Conservation (phyloP, 495 filamentous ascomycete genomes). For the Pyronema domesticum region DNA sequence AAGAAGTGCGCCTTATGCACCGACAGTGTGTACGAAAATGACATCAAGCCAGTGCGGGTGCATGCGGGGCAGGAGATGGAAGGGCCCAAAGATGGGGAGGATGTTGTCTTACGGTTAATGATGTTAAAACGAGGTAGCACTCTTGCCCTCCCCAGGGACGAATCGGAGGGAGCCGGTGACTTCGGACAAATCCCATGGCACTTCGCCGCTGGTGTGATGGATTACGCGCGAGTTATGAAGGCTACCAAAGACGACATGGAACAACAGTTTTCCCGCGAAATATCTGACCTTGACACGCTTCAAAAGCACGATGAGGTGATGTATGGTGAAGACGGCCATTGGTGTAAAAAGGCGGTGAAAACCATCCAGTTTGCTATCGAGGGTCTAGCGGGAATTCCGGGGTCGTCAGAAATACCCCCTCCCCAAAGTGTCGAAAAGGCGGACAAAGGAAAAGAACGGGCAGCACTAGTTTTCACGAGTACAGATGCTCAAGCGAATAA, state of each 20-base stretch:
- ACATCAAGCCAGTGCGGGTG: constrained; percentile 81
- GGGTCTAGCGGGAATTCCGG: constrained; percentile 41
- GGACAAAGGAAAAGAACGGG: constrained; percentile 30
- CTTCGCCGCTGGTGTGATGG: constrained; percentile 77
- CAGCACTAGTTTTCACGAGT: constrained; percentile 34
- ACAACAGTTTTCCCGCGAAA: constrained; percentile 58
- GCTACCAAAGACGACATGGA: constrained; percentile 78
- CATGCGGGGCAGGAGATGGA: constrained; percentile 75
- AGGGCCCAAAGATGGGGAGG: constrained; percentile 61
- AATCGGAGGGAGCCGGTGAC: constrained; percentile 43
- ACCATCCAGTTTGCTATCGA: constrained; percentile 12
- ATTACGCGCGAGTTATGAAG: constrained; percentile 92
- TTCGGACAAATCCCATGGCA: constrained; percentile 81
- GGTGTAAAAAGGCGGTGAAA: constrained; percentile 57
- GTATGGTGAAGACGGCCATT: constrained; percentile 84
- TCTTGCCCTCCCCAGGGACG: constrained; percentile 67
- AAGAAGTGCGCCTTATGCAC: constrained; percentile 96
- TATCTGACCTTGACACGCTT: constrained; percentile 52
- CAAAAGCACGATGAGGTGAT: constrained; percentile 78
- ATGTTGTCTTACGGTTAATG: constrained; percentile 74
- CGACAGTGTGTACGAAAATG: constrained; percentile 70
- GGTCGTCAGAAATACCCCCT: constrained; percentile 33
- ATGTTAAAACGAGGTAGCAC: constrained; percentile 63
- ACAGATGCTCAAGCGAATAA: constrained; percentile 29
- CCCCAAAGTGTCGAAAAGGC: constrained; percentile 2